A percentile compares a stretch with the other conserved stretches of the same genome.
These are phyloP conservation scores for Scheffersomyces stambukii DNA, from an alignment of 1,139 yeast species.

Conservation along the genomic window DNA sequence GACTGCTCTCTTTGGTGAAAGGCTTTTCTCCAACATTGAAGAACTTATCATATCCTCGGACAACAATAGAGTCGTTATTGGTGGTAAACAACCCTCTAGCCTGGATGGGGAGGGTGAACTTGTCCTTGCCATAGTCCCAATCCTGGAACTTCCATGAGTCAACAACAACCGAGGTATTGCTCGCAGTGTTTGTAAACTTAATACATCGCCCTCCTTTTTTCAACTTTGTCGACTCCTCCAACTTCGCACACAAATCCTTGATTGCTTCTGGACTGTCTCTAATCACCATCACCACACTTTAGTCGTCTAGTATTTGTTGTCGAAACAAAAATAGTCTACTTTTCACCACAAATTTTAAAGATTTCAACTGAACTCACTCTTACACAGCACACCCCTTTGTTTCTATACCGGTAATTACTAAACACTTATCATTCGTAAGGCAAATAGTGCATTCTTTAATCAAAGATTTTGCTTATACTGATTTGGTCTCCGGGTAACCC, in stretches of 20 bases:
- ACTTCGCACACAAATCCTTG: conserved; percentile 10
- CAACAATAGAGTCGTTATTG: conserved; percentile 47
- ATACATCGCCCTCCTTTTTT: conserved; percentile 22
- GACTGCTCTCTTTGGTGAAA: conserved; percentile 45
- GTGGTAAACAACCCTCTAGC: conserved; percentile 85
- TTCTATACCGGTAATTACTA: no score
- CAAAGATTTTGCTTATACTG: no score
- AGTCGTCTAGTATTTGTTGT: no score
- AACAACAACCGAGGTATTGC: conserved; percentile 11
- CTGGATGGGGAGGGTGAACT: conserved; percentile 54
- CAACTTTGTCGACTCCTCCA: conserved; percentile 15
- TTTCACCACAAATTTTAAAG: no score
- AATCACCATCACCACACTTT: no score
- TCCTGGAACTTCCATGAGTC: conserved; percentile 80
- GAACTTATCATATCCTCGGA: conserved; percentile 93
- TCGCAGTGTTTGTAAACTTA: conserved; percentile 17
- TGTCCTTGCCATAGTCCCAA: conserved; percentile 69
- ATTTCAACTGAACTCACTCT: no score
- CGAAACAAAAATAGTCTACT: no score
- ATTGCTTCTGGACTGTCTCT: conserved; percentile 14
- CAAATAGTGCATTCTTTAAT: no score
- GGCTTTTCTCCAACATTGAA: conserved; percentile 72
- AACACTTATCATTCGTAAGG: no score
- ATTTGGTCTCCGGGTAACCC: no score
- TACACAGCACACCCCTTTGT: no score